Base-by-base conservation (phyloP, 495 filamentous ascomycete genomes). In the Talaromyces ruber region DNA sequence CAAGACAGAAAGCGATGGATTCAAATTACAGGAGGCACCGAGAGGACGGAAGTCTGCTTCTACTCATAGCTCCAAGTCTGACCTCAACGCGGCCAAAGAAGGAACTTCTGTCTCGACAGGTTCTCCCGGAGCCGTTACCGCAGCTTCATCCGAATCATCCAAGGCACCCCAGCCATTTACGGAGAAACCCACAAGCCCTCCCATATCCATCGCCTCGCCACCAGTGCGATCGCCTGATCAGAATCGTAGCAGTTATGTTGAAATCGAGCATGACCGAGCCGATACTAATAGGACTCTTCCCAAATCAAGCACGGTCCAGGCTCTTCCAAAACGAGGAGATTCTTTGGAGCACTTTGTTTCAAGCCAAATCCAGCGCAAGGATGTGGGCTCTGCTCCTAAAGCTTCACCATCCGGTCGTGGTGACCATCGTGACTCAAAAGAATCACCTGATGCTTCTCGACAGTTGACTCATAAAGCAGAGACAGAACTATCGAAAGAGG, bases 1-100 rank as follows among this genome's bases (percentile, higher is more conserved):
- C 4, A 53, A 61, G 43, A 53, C 16, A 26, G 60, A 61, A 63
- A 60, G 71, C 64, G 79, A 90, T 50, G 82, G 82, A 25, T 93
- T 93, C 74, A 88, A 82, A 71, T 70, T 93, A 61, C 88, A 90
- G 65, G 88, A 93, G 37, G 88, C 86, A 5, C 88, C 89, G 1
- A 88, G 86, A 68, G 81, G 75, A 53, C 88, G 85, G 74, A 86
- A 83, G 74, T 71, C 82, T 0, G 73, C 74, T 14, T 84, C 86
- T n/a, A 79, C 84, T 62, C 86, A 82, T 57, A 84, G 82, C 65
- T 92, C 90, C 11, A 79, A 85, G 63, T 83, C 84, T 2, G 83
- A 82, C 55, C 55, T 78, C n/a, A 73, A 66, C 6, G 63, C 64
- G 29, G 47, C 71, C 50, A 64, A 71, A 55, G 65, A 74, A 47